Conservation (phyloP, 148 eudicot genomes). For the Limonium bicolor region DNA sequence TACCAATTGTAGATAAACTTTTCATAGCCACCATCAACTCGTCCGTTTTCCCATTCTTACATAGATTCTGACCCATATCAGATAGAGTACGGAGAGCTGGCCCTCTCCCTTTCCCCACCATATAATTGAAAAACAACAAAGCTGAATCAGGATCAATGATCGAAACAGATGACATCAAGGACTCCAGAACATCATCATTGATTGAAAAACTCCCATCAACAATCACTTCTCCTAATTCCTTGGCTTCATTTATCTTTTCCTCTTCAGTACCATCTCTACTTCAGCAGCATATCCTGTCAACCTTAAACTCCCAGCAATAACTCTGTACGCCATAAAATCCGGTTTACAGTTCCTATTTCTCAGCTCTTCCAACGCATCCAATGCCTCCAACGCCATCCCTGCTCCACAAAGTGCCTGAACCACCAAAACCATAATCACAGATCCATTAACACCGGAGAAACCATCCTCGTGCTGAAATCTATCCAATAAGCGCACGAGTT, state of each 20-base stretch:
- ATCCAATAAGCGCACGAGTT: conserved; percentile 34
- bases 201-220: conserved; percentile 67
- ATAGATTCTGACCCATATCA: conserved; percentile 40
- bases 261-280: conserved; percentile 51
- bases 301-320: conserved; percentile 55
- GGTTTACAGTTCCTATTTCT: conserved; percentile 66
- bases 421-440: conserved; percentile 48
- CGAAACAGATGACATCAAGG: conserved; percentile 65
- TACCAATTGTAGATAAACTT: conserved; percentile 37
- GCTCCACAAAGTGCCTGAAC: conserved; percentile 59
- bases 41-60: conserved; percentile 37
- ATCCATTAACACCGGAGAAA: conserved; percentile 37
- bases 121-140: conserved; percentile 45
- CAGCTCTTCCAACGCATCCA: conserved; percentile 38
- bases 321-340: conserved; percentile 85
- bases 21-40: conserved; percentile 40
- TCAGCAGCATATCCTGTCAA: conserved; percentile 39
- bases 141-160: conserved; percentile 38
- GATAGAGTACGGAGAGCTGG: conserved; percentile 41
- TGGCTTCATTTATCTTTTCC: conserved; percentile 78
- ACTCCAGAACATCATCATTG: conserved; percentile 67
- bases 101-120: conserved; percentile 39
- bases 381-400: conserved; percentile 35
- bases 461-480: conserved; percentile 24
- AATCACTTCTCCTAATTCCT: conserved; percentile 61